Conservation (phyloP, 1,284 basidiomycete species). For the Sporisorium scitamineum region DNA sequence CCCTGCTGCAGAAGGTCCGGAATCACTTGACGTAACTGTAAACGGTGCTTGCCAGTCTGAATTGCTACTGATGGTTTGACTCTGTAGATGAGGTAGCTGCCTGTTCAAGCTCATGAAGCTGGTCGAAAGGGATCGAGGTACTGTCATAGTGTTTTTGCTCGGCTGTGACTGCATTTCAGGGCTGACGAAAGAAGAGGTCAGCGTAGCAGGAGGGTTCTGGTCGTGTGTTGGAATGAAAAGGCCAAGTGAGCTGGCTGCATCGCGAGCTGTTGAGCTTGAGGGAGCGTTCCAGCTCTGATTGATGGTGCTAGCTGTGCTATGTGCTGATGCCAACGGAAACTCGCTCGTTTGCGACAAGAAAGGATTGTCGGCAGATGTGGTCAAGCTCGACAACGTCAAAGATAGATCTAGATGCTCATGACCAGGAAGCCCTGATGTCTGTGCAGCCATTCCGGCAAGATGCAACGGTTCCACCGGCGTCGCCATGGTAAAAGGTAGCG, state of each 20-base stretch:
- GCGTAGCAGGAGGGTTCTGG: not conserved
- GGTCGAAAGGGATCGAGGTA: not conserved
- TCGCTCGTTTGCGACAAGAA: not conserved
- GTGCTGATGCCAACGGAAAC: too few species aligned
- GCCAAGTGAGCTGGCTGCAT: not conserved
- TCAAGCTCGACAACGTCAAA: not conserved
- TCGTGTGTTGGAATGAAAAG: conserved; percentile 1
- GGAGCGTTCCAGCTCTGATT: not conserved
- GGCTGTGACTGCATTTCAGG: not conserved
- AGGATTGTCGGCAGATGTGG: not conserved
- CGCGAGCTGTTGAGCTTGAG: not conserved
- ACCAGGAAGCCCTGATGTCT: not conserved
- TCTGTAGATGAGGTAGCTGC: not conserved
- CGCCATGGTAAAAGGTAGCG: not conserved
- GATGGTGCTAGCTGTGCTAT: not conserved
- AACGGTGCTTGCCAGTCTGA: not conserved
- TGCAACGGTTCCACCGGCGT: not conserved
- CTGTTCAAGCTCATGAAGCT: conserved; percentile 3
- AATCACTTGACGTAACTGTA: not conserved
- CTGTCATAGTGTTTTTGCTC: not conserved
- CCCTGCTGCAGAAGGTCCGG: not conserved
- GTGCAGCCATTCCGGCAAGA: not conserved
- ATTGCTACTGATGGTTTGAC: not conserved
- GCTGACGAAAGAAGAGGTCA: not conserved
- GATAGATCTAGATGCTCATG: not conserved